Percentiles rank a stretch among this genome's conserved stretches.
These are phyloP conservation scores for Ustilago crameri DNA, from an alignment of 1,284 basidiomycete genomes.

Conservation along the genomic window DNA sequence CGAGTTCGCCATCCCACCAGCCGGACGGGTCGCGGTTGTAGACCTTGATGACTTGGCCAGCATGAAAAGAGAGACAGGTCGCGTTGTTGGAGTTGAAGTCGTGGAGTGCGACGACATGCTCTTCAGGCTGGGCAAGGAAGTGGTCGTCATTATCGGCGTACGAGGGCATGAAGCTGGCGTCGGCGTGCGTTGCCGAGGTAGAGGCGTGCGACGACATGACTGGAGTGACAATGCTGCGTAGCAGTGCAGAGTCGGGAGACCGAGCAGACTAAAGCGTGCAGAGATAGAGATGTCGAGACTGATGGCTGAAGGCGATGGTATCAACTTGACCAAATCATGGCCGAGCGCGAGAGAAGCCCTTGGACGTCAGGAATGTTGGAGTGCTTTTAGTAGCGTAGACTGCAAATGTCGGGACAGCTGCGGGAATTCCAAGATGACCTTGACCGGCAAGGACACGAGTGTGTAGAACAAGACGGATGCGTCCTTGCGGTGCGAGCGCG, in stretches of 20 bases:
- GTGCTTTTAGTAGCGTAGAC: no score
- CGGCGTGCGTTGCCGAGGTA: constrained; percentile 18
- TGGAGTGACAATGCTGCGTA: neutral
- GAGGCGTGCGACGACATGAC: constrained; percentile 28
- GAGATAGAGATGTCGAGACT: neutral
- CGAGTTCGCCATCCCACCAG: constrained; percentile 97
- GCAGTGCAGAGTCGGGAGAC: neutral
- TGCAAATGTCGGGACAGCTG: neutral
- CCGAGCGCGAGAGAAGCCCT: no score
- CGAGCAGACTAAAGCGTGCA: neutral
- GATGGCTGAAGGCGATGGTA: no score
- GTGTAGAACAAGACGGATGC: neutral
- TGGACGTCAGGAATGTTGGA: neutral
- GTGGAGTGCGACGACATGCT: constrained; percentile 68
- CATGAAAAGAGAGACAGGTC: constrained; percentile 84
- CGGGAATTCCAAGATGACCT: neutral
- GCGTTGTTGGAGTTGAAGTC: constrained; percentile 63
- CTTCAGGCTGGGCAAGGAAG: constrained; percentile 44
- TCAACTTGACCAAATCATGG: no score
- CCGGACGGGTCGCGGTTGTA: constrained; percentile 86
- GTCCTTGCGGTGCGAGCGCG: neutral
- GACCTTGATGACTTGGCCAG: constrained; percentile 90
- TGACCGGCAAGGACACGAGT: constrained; percentile 1
- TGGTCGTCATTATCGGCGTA: constrained; percentile 21
- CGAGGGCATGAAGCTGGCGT: constrained; percentile 18